phyloP scores from a whole-genome alignment of 306 rosid genomes.

The Citrullus colocynthis region DNA sequence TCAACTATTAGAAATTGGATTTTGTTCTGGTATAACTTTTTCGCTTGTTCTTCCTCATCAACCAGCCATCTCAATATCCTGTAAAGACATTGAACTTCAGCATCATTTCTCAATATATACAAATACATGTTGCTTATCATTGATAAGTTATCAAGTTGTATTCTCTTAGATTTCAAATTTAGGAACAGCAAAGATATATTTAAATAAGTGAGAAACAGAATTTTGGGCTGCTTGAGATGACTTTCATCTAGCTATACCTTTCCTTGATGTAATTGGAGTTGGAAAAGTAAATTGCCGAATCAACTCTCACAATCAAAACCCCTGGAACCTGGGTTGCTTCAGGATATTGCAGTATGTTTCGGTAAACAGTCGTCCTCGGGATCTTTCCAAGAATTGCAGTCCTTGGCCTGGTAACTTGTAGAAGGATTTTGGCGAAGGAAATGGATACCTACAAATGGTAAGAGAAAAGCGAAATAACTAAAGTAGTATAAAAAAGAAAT shows the following conservation, averaged over 20 bases:
- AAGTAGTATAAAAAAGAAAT: not conserved
- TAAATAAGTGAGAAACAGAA: slow-evolving; percentile 3
- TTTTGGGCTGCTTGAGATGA: not conserved
- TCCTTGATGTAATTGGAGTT: slow-evolving; percentile 86
- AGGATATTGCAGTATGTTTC: slow-evolving; percentile 83
- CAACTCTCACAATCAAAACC: slow-evolving; percentile 74
- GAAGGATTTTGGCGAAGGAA: slow-evolving; percentile 80
- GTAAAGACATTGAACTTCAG: slow-evolving; percentile 11
- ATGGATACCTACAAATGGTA: slow-evolving; percentile 50
- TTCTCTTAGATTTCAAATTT: not conserved
- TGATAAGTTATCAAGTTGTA: not conserved
- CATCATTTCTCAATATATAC: not conserved
- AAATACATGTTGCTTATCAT: not conserved
- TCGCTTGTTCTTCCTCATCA: slow-evolving; percentile 56
- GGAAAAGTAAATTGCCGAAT: slow-evolving; percentile 90
- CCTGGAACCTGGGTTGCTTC: slow-evolving; percentile 71
- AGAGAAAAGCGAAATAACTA: not conserved
- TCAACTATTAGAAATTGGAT: slow-evolving; percentile 76
- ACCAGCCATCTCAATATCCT: slow-evolving; percentile 81
- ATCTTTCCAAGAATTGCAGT: slow-evolving; percentile 80
- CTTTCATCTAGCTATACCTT: slow-evolving; percentile 34
- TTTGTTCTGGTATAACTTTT: slow-evolving; percentile 36
- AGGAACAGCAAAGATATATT: not conserved
- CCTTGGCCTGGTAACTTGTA: slow-evolving; percentile 90
- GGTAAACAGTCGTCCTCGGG: slow-evolving; percentile 64